Evolutionary conservation across 768 basidiomycete genomes (phyloP), one percentile per base, ranked within the genome.

Genomic region (Rhodosporidiobolus odoratus): DNA sequence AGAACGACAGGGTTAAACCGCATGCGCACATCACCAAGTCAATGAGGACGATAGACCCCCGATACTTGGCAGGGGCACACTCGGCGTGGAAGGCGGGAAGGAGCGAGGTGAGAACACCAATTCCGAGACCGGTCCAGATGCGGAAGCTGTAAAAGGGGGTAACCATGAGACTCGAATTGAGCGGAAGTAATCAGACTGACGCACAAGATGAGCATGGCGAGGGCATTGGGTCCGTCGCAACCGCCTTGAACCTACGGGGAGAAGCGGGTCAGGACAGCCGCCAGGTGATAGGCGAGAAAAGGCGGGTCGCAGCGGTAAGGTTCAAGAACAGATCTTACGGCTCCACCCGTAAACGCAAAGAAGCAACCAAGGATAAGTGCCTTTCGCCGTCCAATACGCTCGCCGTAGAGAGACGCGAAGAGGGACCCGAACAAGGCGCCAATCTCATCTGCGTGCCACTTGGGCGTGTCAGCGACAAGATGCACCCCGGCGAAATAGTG

Each of bases 181-280:
- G 54, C 8, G 54, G 34, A 23, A 21, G 54, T 13, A 17, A 37
- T 23, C 12, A 12, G 34, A 56, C 4, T 9, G 54, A 56, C 32
- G 15, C 15, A 35, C 54, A 62, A 62, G 61, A 62, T 62, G n/a
- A 62, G 61, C n/a, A 62, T 40, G 25, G 61, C 61, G 48, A 62
- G 61, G 45, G 61, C 61, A 37, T 62, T 62, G 8, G 47, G 47
- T 23, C 61, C 61, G 35, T n/a, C 37, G 10, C 32, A 38, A 15
- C 61, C 61, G 35, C 61, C 61, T 38, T 62, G 61, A 12, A 62
- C 35, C 58, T 58, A n/a, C 19, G 40, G 4, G 23, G 12, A 8
- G 32, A 30, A 43, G 37, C 35, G 21, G 56, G 13, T 6, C 10
- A 50, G 48, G 48, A 50, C 43, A 5, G 8, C 16, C 21, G 32